These are phyloP conservation scores for Gypsophila paniculata DNA, from an alignment of 179 eudicot genomes.

Conservation along the genomic window DNA sequence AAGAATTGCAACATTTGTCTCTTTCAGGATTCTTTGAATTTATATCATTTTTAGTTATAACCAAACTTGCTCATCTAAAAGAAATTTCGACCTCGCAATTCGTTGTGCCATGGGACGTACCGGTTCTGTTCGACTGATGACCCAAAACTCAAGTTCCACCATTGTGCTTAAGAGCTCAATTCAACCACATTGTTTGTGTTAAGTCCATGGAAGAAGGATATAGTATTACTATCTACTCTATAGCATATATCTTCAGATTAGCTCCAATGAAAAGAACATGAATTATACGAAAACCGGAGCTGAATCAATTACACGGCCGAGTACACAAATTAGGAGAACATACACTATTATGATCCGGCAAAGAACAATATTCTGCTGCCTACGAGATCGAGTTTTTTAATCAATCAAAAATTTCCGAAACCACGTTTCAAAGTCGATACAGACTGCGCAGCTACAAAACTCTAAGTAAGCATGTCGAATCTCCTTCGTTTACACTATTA, in stretches of 20 bases:
- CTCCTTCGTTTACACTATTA: conserved; percentile 2
- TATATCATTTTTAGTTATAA: no score
- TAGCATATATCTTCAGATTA: background rate
- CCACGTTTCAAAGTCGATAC: conserved; percentile 11
- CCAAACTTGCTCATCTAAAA: no score
- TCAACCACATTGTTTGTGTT: no score
- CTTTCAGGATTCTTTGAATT: no score
- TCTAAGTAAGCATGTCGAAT: conserved; percentile 1
- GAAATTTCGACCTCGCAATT: no score
- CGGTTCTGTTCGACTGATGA: no score
- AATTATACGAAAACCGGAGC: background rate
- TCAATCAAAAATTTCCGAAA: conserved; percentile 11
- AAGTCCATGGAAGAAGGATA: no score
- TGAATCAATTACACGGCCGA: conserved; percentile 7
- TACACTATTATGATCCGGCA: conserved; percentile 16
- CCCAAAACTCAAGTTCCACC: no score
- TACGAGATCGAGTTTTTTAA: background rate
- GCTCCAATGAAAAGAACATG: background rate
- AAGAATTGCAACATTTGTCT: no score
- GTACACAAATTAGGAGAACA: conserved; percentile 7
- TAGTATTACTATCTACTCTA: no score
- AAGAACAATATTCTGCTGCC: conserved; percentile 7
- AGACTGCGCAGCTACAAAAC: background rate
- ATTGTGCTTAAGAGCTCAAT: no score
- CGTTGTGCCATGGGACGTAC: no score